A percentile compares a stretch with the other conserved stretches of the same genome.
Conservation (phyloP, 495 filamentous ascomycete species). For the Lasiosphaeriaceae sp. region DNA sequence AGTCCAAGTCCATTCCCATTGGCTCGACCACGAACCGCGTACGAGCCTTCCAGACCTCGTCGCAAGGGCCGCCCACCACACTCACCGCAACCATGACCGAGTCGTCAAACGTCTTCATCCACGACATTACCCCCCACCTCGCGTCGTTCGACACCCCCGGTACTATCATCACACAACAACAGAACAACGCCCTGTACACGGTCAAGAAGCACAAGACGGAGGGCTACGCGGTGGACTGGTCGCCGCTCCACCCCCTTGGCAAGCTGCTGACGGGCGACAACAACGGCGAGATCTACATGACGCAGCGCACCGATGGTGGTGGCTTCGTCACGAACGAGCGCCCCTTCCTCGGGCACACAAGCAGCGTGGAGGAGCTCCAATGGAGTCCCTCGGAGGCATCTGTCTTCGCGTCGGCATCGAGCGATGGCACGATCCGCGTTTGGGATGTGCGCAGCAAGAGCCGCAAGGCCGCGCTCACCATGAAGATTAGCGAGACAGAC, state of each 20-base stretch:
- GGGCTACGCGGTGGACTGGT: constrained; percentile 96
- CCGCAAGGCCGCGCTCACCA: constrained; percentile 76
- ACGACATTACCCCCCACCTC: constrained; percentile 87
- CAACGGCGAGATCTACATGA: constrained; percentile 81
- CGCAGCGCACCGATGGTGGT: constrained; percentile 78
- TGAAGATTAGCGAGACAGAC: constrained; percentile 77
- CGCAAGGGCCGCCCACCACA: constrained; percentile 66
- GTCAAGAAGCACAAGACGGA: constrained; percentile 88
- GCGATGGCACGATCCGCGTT: constrained; percentile 89
- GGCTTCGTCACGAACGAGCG: constrained; percentile 79
- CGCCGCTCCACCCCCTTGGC: constrained; percentile 63
- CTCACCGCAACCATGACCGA: constrained; percentile 90
- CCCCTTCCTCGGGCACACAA: constrained; percentile 75
- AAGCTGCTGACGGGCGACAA: constrained; percentile 92
- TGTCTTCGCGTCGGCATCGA: constrained; percentile 89
- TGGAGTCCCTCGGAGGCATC: constrained; percentile 90
- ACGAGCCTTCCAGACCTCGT: constrained; percentile 71
- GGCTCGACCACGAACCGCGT: constrained; percentile 88
- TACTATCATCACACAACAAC: constrained; percentile 68
- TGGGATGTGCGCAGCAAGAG: constrained; percentile 93
- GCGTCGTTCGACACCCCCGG: constrained; percentile 85
- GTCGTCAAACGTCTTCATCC: constrained; percentile 80
- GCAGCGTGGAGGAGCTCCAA: constrained; percentile 89
- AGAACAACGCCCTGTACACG: constrained; percentile 80
- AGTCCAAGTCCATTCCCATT: constrained; percentile 82